These are phyloP conservation scores for Diospyros kaki DNA, from an alignment of 148 eudicot genomes.

Conservation along the genomic window DNA sequence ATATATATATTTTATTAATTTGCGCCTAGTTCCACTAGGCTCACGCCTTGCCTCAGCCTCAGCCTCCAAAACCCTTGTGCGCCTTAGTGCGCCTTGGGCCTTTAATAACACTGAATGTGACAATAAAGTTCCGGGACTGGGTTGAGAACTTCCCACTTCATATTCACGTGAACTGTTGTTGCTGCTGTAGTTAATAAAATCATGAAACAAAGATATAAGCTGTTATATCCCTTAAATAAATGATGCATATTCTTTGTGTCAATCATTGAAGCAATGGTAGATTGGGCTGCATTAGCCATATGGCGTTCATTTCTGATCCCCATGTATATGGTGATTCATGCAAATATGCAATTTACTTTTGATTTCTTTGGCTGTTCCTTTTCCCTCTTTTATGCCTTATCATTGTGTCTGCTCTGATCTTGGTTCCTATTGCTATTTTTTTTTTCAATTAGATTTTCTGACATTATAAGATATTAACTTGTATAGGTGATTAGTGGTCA, in stretches of 20 bases:
- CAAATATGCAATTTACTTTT: neutral
- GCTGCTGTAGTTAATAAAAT: conserved; percentile 1
- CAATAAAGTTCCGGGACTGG: neutral
- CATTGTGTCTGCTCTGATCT: neutral
- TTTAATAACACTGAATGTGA: neutral
- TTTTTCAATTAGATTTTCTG: neutral
- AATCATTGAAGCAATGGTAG: neutral
- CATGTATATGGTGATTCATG: neutral
- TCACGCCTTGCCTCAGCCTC: too few species aligned
- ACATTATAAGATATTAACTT: conserved; percentile 6
- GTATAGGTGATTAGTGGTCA: conserved; percentile 95
- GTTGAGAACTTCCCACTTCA: neutral
- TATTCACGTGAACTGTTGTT: neutral
- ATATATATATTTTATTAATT: too few species aligned
- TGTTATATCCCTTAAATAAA: neutral
- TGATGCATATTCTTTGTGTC: neutral
- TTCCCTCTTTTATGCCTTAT: neutral
- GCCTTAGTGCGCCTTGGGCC: too few species aligned
- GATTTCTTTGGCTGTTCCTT: neutral
- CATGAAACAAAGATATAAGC: neutral
- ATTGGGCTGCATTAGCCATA: neutral
- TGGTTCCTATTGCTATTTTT: neutral
- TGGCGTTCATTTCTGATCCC: neutral
- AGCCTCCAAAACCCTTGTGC: too few species aligned
- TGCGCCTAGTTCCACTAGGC: too few species aligned